Base-by-base conservation (phyloP, 2,329 filamentous ascomycete species). In the Colletotrichum destructivum region DNA sequence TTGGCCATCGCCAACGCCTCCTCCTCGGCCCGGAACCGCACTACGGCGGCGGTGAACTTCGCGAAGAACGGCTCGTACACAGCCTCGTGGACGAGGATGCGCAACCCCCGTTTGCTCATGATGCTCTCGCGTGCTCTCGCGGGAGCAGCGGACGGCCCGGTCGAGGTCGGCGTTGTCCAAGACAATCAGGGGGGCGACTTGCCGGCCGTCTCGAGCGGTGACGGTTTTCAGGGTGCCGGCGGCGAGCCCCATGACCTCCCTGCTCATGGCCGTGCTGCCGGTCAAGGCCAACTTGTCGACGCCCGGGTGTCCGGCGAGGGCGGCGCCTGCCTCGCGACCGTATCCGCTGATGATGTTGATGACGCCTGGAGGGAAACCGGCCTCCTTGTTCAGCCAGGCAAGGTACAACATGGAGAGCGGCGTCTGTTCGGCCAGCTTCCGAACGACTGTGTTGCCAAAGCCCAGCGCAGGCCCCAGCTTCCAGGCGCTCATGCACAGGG, bases 221-320 rank as follows among this genome's bases (percentile, higher is more conserved):
- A 90, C 85, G 74, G 88, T 88, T 80, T 90, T 90, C 78, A 88
- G 79, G 49, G 83, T 93, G 0, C 85, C 82, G 2, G 89, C 85
- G 0, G 92, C 91, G 81, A 88, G 85, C 76, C 91, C 91, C 91
- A 93, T 93, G 71, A 94, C 92, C 76, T 91, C 86, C 67, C 88
- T 88, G 13, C 90, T 92, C 1, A 91, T 94, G 7, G 84, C 84
- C 1, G 92, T 94, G 52, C 88, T 91, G 55, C 92, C 92, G 0
- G 92, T 94, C 75, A 94, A 94, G 0, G 92, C 91, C 72, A 94
- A 85, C 83, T 94, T 94, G 77, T 92, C 90, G 35, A 94, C 87
- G 40, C 87, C 87, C 9, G 87, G 80, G 78, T 94, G 92, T 56
- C 85, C 82, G 1, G 89, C 90, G 21, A 94, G 84, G 1, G 91